Conservation (phyloP, 2,329 filamentous ascomycete species). For the Ophiostoma novo-ulmi region DNA sequence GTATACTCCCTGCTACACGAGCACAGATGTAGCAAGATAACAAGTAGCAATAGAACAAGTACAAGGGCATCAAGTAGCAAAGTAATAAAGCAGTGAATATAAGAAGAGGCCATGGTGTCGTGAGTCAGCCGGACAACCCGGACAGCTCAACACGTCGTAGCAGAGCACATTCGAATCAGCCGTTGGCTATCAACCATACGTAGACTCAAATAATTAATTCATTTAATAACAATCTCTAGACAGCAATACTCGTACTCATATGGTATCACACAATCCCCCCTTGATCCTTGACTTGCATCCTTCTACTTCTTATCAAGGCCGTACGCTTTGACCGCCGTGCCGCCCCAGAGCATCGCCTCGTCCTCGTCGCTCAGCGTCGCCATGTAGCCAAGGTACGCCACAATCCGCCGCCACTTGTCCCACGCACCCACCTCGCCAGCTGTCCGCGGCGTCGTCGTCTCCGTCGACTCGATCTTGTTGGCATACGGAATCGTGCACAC, state of each 20-base stretch:
- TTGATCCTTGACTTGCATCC: background rate
- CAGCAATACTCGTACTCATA: background rate
- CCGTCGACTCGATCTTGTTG: constrained; percentile 21
- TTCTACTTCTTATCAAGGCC: constrained; percentile 35
- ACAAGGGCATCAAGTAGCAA: too few species aligned
- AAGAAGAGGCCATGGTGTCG: too few species aligned
- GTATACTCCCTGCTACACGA: background rate
- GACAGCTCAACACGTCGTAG: too few species aligned
- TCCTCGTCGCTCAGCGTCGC: constrained; percentile 56
- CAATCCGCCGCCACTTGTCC: constrained; percentile 68
- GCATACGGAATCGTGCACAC: constrained; percentile 66
- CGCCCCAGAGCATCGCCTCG: constrained; percentile 63
- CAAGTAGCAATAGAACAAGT: too few species aligned
- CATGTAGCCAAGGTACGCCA: constrained; percentile 62
- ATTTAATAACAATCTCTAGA: background rate
- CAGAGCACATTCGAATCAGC: too few species aligned
- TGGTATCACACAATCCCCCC: background rate
- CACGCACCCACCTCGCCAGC: constrained; percentile 55
- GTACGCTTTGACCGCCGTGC: constrained; percentile 69
- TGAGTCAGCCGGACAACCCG: too few species aligned
- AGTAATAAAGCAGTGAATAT: too few species aligned
- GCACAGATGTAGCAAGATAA: too few species aligned
- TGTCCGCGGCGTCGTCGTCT: constrained; percentile 24
- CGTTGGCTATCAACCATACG: too few species aligned
- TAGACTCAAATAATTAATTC: too few species aligned